These are phyloP conservation scores for Hyphopichia buzzinii DNA, from an alignment of 1,139 yeast genomes.

Conservation along the genomic window DNA sequence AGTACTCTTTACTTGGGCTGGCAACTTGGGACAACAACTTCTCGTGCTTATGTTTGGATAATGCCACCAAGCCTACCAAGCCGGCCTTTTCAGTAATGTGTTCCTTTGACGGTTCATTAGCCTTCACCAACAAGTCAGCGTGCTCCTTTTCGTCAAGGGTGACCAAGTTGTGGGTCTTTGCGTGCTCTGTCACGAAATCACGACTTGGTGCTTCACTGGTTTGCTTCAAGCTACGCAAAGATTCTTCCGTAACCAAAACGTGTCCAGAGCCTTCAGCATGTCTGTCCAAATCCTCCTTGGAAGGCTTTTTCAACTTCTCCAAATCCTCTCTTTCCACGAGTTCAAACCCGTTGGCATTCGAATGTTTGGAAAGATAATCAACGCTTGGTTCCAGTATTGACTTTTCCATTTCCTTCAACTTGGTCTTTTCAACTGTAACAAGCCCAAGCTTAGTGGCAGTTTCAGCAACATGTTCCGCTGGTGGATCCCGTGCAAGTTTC, in stretches of 20 bases:
- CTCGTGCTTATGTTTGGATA: conserved; percentile 21
- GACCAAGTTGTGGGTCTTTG: conserved; percentile 22
- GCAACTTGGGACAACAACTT: conserved; percentile 15
- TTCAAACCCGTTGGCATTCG: conserved; percentile 10
- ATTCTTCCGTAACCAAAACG: conserved; percentile 1
- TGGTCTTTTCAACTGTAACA: conserved; percentile 5
- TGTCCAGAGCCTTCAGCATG: conserved; percentile 3
- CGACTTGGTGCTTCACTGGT: conserved; percentile 13
- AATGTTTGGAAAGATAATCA: conserved; percentile 19
- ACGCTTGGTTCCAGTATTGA: conserved; percentile 11
- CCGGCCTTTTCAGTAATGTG: conserved; percentile 22
- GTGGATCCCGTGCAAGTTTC: conserved; percentile 11
- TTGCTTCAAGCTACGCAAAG: conserved; percentile 7
- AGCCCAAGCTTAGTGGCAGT: conserved; percentile 16
- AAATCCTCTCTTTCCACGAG: conserved; percentile 3
- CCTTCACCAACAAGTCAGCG: conserved; percentile 20
- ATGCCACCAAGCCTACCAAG: conserved; percentile 22
- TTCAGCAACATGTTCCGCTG: conserved; percentile 9
- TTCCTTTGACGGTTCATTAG: conserved; percentile 29
- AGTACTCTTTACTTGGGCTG: conserved; percentile 16
- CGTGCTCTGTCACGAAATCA: conserved; percentile 22
- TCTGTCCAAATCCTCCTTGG: conserved; percentile 4
- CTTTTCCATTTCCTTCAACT: conserved; percentile 3
- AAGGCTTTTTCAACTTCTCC: conserved; percentile 4
- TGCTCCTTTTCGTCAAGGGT: conserved; percentile 26